Base-by-base conservation (phyloP, 2,329 filamentous ascomycete genomes). In the Proliferodiscus dingleyae region DNA sequence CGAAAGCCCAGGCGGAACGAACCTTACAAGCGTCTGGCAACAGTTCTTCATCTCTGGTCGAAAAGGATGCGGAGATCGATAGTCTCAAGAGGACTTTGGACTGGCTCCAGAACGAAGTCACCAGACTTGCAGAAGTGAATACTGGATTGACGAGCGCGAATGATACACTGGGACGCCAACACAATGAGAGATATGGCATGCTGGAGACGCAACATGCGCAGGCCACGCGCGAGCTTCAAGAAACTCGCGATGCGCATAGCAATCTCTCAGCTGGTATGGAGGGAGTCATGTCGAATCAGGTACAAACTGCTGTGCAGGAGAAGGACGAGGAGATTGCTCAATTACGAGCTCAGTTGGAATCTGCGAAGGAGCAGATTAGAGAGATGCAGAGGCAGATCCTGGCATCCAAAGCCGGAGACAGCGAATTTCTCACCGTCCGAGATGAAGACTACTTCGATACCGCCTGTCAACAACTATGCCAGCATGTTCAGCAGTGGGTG, bases 401-500 rank as follows among this genome's bases (percentile, higher is more conserved):
- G 50, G 66, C 67, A 18, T 64, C 74, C 49, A 80, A 80, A 58
- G 71, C 79, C 43, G 73, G 75, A 50, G 84, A 88, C 58, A 80
- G 70, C 47, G 71, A 87, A 55, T 91, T 94, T 69, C 81, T 97
- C 52, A 78, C 78, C 39, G 74, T 89, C 51, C 81, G 80, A 55
- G 89, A 96, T 62, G 90, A 96, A 65, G 90, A 96, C 68, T 90
- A 96, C 72, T 97, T 98, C 63, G 89, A 96, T 61, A 81, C 81
- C 59, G 87, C 90, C 33, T 98, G 93, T 65, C 89, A 96, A 66
- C 86, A 94, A 66, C 81, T 98, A 36, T 98, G 89, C 68, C 87
- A 91, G 57, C 90, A 96, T 64, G 89, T 96, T 33, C 90, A 96
- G 66, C 89, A 95, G 69, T 98, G 93, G 93, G 89, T 98, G 41